Evolutionary conservation across 257 asterid species (phyloP).

Genomic region (Solanum etuberosum): DNA sequence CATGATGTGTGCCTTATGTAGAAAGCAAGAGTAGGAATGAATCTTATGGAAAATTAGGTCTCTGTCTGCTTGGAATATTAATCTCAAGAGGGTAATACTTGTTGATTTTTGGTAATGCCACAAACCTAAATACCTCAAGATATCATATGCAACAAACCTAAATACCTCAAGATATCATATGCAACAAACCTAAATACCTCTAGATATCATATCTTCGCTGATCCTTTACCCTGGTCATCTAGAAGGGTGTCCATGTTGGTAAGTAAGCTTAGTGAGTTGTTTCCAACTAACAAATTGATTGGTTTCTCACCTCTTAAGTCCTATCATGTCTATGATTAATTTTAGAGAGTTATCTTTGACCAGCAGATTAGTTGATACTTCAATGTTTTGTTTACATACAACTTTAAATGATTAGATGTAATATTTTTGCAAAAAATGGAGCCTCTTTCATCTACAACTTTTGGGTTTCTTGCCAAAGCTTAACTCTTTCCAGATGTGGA

Average conservation of each 20-base stretch:
- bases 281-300: background rate
- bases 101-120: background rate
- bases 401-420: background rate
- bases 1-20: background rate
- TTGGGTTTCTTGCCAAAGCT: slow-evolving; percentile 14
- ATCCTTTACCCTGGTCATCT: background rate
- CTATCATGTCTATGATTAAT: background rate
- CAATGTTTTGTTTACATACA: background rate
- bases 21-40: background rate
- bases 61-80: background rate
- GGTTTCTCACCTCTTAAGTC: background rate
- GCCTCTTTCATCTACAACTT: background rate
- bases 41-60: background rate
- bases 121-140: background rate
- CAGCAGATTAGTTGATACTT: background rate
- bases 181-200: background rate
- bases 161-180: background rate
- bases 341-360: background rate
- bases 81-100: background rate
- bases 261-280: background rate
- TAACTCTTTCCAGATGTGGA: slow-evolving; percentile 65
- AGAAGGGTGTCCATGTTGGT: background rate
- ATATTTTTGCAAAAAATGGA: background rate
- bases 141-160: background rate
- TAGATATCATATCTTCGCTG: background rate